Conservation (phyloP, 2,329 filamentous ascomycete species). For the Malbranchea zuffiana region DNA sequence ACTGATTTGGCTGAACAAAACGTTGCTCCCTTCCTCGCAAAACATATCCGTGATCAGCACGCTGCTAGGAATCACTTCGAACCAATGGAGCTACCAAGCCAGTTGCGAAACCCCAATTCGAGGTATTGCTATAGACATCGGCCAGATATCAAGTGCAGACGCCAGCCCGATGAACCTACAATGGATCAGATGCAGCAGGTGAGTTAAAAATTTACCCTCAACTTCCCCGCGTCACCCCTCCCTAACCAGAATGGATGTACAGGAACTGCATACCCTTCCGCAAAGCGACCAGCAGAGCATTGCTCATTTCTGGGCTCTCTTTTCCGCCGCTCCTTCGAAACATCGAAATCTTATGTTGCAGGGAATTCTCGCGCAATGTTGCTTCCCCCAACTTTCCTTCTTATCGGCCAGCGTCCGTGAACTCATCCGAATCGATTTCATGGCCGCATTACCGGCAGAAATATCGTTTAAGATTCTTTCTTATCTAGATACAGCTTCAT, state of each 20-base stretch:
- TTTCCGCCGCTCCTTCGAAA: slow-evolving; percentile 87
- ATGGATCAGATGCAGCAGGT: slow-evolving; percentile 92
- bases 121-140: slow-evolving; percentile 93
- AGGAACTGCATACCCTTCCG: slow-evolving; percentile 74
- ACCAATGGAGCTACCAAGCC: slow-evolving; percentile 10
- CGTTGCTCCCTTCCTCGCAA: slow-evolving; percentile 71
- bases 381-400: slow-evolving; percentile 91
- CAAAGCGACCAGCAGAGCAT: slow-evolving; percentile 87
- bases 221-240: too few species aligned
- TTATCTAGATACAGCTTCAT: slow-evolving; percentile 81
- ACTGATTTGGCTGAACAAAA: slow-evolving; percentile 50
- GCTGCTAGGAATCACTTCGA: slow-evolving; percentile 42
- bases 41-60: slow-evolving; percentile 77
- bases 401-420: slow-evolving; percentile 85
- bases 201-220: slow-evolving; percentile 31
- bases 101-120: slow-evolving; percentile 53
- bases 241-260: too few species aligned
- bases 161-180: slow-evolving; percentile 85
- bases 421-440: slow-evolving; percentile 94
- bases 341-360: slow-evolving; percentile 94
- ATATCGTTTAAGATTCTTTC: slow-evolving; percentile 88
- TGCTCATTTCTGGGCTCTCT: slow-evolving; percentile 93
- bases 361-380: slow-evolving; percentile 91
- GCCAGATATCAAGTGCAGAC: slow-evolving; percentile 84
- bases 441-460: slow-evolving; percentile 77